These are phyloP conservation scores for Penicillium sp. DNA, from an alignment of 2,329 filamentous ascomycete species.

Conservation along the genomic window DNA sequence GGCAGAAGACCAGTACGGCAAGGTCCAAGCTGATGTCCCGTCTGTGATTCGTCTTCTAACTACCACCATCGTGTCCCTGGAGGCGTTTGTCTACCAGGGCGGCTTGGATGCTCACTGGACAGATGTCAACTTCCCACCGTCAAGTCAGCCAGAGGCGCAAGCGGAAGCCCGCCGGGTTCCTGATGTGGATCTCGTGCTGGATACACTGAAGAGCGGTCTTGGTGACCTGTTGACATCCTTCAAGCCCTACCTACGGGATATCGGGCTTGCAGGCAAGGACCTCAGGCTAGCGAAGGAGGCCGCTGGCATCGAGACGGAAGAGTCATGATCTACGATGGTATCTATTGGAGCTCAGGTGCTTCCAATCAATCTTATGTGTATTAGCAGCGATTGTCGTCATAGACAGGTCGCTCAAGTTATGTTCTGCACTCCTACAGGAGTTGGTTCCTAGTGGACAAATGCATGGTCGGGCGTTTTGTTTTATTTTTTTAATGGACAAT, in stretches of 20 bases:
- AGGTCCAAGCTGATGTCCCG: constrained; percentile 80
- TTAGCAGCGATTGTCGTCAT: background rate
- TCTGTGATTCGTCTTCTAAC: constrained; percentile 73
- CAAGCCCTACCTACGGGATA: constrained; percentile 68
- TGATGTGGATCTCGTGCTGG: constrained; percentile 71
- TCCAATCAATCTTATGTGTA: constrained; percentile 10
- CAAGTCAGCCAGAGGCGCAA: constrained; percentile 30
- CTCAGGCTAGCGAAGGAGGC: constrained; percentile 72
- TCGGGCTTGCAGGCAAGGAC: constrained; percentile 70
- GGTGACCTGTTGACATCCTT: constrained; percentile 68
- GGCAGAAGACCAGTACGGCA: constrained; percentile 78
- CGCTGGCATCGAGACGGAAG: constrained; percentile 30
- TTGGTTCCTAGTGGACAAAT: constrained; percentile 24
- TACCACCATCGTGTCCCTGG: constrained; percentile 65
- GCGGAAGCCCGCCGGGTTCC: constrained; percentile 43
- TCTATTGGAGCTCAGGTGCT: background rate
- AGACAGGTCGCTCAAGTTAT: constrained; percentile 3
- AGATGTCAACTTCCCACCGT: constrained; percentile 61
- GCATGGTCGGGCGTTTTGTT: constrained; percentile 30
- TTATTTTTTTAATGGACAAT: background rate
- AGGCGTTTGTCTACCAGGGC: constrained; percentile 59
- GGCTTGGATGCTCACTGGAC: constrained; percentile 70
- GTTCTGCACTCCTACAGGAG: constrained; percentile 12
- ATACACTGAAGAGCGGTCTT: constrained; percentile 65
- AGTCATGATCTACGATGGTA: constrained; percentile 18